Conservation (phyloP, 83 land plant species). For the Isoetes engelmannii region DNA sequence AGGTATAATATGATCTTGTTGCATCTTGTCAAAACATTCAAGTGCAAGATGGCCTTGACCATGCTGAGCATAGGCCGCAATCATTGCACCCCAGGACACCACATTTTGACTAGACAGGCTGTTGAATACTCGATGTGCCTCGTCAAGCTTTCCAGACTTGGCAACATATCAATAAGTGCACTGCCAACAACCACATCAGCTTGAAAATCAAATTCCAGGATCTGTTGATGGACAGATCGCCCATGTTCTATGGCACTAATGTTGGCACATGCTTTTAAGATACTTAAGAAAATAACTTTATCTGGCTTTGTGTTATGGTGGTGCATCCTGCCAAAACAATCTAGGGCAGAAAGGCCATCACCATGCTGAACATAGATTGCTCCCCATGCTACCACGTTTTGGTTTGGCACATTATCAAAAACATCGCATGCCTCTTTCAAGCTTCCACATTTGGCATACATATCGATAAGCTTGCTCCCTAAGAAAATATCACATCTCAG, state of each 20-base stretch:
- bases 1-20: constrained; percentile 16
- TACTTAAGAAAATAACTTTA: constrained; percentile 32
- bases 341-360: constrained; percentile 22
- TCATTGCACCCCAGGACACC: constrained; percentile 44
- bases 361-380: constrained; percentile 38
- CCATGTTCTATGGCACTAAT: constrained; percentile 22
- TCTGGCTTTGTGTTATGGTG: constrained; percentile 22
- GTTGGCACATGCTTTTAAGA: constrained; percentile 31
- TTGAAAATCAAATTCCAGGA: constrained; percentile 30
- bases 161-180: constrained; percentile 42
- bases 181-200: constrained; percentile 27
- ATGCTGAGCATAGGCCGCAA: constrained; percentile 36
- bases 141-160: constrained; percentile 28
- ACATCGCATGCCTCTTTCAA: constrained; percentile 29
- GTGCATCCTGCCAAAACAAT: constrained; percentile 26
- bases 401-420: constrained; percentile 22
- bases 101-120: constrained; percentile 24
- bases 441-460: constrained; percentile 39
- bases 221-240: constrained; percentile 30
- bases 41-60: constrained; percentile 28
- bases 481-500: constrained; percentile 29
- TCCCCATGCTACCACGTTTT: constrained; percentile 38
- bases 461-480: constrained; percentile 40
- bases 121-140: constrained; percentile 30
- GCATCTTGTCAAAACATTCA: constrained; percentile 38